phyloP scores from a whole-genome alignment of 192 early-diverging fungal genomes.

The Coemansia sp. region DNA sequence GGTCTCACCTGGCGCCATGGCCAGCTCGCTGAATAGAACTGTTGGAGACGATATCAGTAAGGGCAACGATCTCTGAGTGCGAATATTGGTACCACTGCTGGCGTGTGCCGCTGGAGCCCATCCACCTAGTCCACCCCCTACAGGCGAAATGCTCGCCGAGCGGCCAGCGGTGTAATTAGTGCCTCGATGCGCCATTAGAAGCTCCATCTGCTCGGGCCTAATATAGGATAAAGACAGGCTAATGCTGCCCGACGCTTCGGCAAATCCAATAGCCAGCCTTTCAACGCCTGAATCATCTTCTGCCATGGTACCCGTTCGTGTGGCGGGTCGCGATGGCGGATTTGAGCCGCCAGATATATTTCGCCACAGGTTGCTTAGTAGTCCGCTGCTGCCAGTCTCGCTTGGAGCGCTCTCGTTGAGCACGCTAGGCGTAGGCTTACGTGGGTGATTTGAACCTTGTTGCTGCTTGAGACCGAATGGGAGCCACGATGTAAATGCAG shows the following conservation, averaged over 20 bases:
- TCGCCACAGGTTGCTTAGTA: slow-evolving; percentile 48
- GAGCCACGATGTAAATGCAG: slow-evolving; percentile 40
- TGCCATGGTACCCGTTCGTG: slow-evolving; percentile 12
- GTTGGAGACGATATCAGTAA: slow-evolving; percentile 36
- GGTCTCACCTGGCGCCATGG: slow-evolving; percentile 43
- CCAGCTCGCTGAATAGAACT: slow-evolving; percentile 50
- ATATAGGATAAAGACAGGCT: slow-evolving; percentile 34
- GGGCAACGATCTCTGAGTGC: slow-evolving; percentile 31
- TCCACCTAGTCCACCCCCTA: slow-evolving; percentile 46
- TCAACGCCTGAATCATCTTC: slow-evolving; percentile 27
- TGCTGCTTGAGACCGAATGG: slow-evolving; percentile 26
- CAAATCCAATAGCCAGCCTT: slow-evolving; percentile 47
- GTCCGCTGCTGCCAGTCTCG: slow-evolving; percentile 44
- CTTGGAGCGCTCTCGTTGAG: slow-evolving; percentile 19
- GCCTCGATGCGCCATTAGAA: slow-evolving; percentile 31
- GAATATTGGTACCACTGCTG: not conserved
- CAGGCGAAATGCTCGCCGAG: slow-evolving; percentile 7
- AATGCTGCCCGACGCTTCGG: slow-evolving; percentile 42
- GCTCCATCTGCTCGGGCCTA: slow-evolving; percentile 46
- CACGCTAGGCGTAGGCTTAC: slow-evolving; percentile 7
- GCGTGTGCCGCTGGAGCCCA: slow-evolving; percentile 20
- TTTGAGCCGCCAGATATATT: slow-evolving; percentile 39
- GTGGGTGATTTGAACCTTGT: not conserved
- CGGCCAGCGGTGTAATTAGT: slow-evolving; percentile 7
- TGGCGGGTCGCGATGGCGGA: slow-evolving; percentile 15